These are phyloP conservation scores for Ophiorrhiza pumila DNA, from an alignment of 257 asterid genomes.

Conservation along the genomic window DNA sequence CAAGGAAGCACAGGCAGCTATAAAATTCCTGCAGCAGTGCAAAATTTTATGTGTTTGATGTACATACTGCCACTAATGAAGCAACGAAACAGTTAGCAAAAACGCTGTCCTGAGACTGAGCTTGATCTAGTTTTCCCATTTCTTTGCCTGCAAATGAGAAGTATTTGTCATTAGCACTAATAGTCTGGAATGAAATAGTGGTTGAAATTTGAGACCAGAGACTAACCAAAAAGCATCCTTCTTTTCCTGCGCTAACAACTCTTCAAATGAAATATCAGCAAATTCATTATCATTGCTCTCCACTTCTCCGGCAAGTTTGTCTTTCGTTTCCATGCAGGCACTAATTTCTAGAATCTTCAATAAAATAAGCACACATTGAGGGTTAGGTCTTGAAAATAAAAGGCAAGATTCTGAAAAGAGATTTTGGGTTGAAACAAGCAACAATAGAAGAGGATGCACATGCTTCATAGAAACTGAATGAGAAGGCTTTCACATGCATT, in stretches of 20 bases:
- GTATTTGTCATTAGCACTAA: conserved; percentile 11
- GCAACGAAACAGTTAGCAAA: conserved; percentile 21
- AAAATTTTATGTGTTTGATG: conserved; percentile 30
- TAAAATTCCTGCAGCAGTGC: conserved; percentile 40
- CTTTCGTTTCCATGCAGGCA: conserved; percentile 52
- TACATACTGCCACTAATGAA: conserved; percentile 32
- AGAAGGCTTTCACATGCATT: neutral
- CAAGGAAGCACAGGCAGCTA: conserved; percentile 35
- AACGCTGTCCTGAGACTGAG: conserved; percentile 28
- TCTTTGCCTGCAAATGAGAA: conserved; percentile 60
- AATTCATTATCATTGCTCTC: conserved; percentile 45
- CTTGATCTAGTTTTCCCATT: conserved; percentile 49
- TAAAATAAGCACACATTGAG: conserved; percentile 2
- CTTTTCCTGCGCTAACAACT: conserved; percentile 74
- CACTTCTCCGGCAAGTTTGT: conserved; percentile 30
- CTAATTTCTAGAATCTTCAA: conserved; percentile 70
- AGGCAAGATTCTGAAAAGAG: neutral
- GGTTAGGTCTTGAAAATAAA: neutral
- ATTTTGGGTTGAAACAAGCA: neutral
- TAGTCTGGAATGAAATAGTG: conserved; percentile 8
- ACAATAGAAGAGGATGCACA: neutral
- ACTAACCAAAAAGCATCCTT: conserved; percentile 75
- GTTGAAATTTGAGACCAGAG: neutral
- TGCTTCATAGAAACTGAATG: neutral
- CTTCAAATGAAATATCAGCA: conserved; percentile 75